Evolutionary conservation across 2,329 filamentous ascomycete species (phyloP), one percentile per base, ranked within the genome.

Genomic region (Aspergillus fructus): DNA sequence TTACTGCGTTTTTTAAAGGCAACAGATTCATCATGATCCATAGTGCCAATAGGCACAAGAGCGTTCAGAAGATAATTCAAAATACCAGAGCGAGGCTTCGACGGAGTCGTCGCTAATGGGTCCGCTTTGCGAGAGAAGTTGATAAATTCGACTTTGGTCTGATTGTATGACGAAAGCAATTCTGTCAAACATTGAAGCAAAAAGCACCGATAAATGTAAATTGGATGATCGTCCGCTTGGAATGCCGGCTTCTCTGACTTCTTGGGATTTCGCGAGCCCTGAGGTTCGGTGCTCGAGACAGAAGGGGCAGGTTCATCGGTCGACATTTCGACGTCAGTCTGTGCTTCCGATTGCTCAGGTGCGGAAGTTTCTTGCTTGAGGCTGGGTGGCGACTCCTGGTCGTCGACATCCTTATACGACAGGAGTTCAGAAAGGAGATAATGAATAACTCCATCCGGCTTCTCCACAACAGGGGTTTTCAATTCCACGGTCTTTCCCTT

Each of bases 61-160:
- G 89, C 89, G 65, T 90, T 92, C 49, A 99, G 85, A 37, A 99
- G 82, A 69, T 99, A 99, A 73, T 97, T 97, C 61, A 99, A 80
- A 43, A 97, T 89, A 61, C 90, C 92, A 11, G 93, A 93, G 41
- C 94, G 87, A 55, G 94, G 94, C 74, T 97, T 97, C 15, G 96
- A 93, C 5, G 94, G 94, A 1, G 94, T 97, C 53, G 86, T 87
- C 11, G 88, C 88, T 65, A 91, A 88, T 45, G 91, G 83, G 47
- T 93, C 91, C 6, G 91, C 89, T 69, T 93, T 96, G 59, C 93
- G 88, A 64, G 96, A 97, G 78, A 97, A 99, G 74, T 97, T 97
- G 79, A 99, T 97, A 71, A 99, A 97, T 71, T 99, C 96, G 43
- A 99, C 86, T 81, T 99, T 99, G 8, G 92, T 91, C 53, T 92